phyloP scores from a whole-genome alignment of 148 eudicot species.

The Camellia lanceoleosa region DNA sequence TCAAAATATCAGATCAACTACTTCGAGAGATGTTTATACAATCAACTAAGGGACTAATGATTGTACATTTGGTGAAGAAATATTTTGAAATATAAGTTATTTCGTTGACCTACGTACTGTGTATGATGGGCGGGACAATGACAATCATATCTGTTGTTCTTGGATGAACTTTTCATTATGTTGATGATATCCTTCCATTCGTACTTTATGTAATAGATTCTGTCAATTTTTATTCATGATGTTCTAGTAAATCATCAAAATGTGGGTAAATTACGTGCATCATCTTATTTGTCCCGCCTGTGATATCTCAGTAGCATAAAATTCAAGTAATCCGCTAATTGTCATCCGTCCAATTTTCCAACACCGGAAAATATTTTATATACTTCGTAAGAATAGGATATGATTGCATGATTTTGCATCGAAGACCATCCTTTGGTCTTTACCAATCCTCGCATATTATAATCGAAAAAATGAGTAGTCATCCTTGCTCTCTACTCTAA shows the following conservation, averaged over 20 bases:
- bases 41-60: background rate
- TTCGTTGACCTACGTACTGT: slow-evolving; percentile 8
- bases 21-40: background rate
- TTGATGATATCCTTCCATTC: slow-evolving; percentile 89
- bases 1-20: background rate
- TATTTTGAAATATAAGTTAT: background rate
- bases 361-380: background rate
- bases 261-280: background rate
- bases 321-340: background rate
- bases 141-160: slow-evolving; percentile 85
- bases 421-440: background rate
- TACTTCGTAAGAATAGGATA: background rate
- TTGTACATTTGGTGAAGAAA: slow-evolving; percentile 12
- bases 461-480: background rate
- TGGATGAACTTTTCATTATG: slow-evolving; percentile 94
- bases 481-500: background rate
- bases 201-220: slow-evolving; percentile 23
- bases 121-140: slow-evolving; percentile 66
- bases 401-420: background rate
- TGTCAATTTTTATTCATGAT: background rate
- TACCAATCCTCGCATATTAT: background rate
- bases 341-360: background rate
- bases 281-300: background rate
- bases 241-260: background rate
- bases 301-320: background rate